phyloP scores from a whole-genome alignment of 2,329 filamentous ascomycete species.

The Monosporascus sp. region DNA sequence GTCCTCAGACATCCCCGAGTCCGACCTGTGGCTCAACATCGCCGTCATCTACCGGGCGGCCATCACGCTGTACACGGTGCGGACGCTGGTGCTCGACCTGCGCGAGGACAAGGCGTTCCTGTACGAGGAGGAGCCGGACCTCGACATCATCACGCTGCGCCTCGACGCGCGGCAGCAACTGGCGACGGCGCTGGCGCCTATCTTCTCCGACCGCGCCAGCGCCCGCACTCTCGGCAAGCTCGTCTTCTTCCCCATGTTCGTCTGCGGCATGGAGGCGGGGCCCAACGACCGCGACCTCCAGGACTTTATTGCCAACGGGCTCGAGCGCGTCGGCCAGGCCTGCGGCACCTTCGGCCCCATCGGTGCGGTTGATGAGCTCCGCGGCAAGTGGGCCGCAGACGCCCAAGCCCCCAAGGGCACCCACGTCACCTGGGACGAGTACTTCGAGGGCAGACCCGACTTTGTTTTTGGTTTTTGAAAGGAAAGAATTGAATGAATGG shows the following conservation, averaged over 20 bases:
- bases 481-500: no score
- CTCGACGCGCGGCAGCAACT: constrained; percentile 3
- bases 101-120: constrained; percentile 7
- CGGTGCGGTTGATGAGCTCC: constrained; percentile 9
- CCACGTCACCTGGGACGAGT: constrained; percentile 10
- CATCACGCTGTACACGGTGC: constrained; percentile 7
- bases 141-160: constrained; percentile 1
- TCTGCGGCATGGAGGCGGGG: constrained; percentile 11
- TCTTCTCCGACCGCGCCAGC: constrained; percentile 4
- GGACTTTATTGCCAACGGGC: constrained; percentile 5
- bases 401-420: constrained; percentile 1
- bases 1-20: neutral
- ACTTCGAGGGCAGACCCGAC: constrained; percentile 8
- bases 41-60: constrained; percentile 8
- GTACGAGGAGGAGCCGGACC: neutral
- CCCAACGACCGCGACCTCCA: constrained; percentile 1
- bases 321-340: constrained; percentile 7
- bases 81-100: constrained; percentile 8
- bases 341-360: constrained; percentile 12
- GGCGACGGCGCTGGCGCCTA: constrained; percentile 3
- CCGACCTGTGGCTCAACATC: constrained; percentile 9
- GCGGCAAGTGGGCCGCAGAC: constrained; percentile 10
- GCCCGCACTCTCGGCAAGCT: constrained; percentile 10
- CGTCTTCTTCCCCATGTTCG: constrained; percentile 11
- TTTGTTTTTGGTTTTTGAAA: constrained; percentile 8